These are phyloP conservation scores for Metroxylon sagu DNA, from an alignment of 176 grass and related monocot genomes.

Conservation along the genomic window DNA sequence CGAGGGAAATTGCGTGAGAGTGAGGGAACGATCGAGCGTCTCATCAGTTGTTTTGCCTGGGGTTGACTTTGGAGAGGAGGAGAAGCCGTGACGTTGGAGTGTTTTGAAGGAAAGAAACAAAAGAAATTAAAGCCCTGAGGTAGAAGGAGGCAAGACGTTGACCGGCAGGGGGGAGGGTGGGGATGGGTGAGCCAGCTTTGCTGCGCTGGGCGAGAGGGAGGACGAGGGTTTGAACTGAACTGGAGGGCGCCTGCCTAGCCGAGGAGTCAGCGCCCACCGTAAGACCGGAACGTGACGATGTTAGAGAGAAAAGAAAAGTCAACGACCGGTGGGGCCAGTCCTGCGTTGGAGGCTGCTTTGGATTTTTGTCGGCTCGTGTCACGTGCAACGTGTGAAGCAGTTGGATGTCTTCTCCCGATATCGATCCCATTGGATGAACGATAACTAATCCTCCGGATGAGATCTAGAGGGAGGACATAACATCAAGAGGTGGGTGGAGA, in stretches of 20 bases:
- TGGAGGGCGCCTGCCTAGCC: no score
- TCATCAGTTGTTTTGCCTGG: constrained; percentile 13
- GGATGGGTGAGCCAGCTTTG: neutral
- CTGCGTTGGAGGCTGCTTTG: neutral
- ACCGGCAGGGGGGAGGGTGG: constrained; percentile 27
- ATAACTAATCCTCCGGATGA: no score
- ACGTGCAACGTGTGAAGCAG: constrained; percentile 1
- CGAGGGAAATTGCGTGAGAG: constrained; percentile 18
- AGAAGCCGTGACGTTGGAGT: neutral
- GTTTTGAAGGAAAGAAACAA: constrained; percentile 18
- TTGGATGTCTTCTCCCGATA: neutral
- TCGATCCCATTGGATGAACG: no score
- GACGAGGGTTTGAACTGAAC: no score
- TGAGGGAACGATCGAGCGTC: constrained; percentile 16
- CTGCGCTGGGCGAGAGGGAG: no score
- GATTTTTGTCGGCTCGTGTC: neutral
- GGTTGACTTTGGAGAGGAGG: constrained; percentile 40
- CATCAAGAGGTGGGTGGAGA: no score
- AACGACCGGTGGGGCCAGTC: neutral
- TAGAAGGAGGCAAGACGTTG: constrained; percentile 60
- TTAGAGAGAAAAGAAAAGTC: neutral
- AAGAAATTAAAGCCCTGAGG: constrained; percentile 29
- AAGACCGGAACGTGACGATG: no score
- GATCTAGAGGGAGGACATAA: no score
- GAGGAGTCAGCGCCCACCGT: no score